phyloP scores from a whole-genome alignment of 148 eudicot genomes.

The Arbutus unedo region DNA sequence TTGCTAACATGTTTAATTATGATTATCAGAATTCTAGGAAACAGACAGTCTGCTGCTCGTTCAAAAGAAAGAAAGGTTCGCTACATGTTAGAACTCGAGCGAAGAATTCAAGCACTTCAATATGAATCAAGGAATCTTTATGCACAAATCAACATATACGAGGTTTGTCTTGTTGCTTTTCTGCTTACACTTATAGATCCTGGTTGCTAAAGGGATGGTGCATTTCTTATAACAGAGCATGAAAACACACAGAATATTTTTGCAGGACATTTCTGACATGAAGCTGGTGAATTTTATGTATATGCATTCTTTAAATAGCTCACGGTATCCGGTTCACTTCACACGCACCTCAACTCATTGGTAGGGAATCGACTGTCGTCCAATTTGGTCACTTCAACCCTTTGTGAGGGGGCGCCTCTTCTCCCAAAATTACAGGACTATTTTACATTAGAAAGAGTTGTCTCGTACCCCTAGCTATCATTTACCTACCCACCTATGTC shows the following conservation, averaged over 20 bases:
- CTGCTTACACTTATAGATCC: background rate
- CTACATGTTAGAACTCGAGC: slow-evolving; percentile 51
- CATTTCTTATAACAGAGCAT: background rate
- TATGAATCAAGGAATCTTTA: slow-evolving; percentile 51
- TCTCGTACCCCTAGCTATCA: no score
- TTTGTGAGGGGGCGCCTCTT: no score
- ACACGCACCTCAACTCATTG: no score
- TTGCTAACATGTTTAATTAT: background rate
- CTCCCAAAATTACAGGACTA: no score
- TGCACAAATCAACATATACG: slow-evolving; percentile 50
- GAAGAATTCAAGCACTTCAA: slow-evolving; percentile 52
- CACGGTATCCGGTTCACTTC: no score
- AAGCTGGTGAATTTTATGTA: no score
- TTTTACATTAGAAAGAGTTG: no score
- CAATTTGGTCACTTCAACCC: no score
- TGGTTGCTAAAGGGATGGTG: background rate
- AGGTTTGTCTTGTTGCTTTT: slow-evolving; percentile 25
- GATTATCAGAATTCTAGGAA: slow-evolving; percentile 50
- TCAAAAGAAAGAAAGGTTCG: slow-evolving; percentile 70
- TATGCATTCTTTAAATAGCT: no score
- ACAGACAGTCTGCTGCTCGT: slow-evolving; percentile 63
- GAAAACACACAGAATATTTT: background rate
- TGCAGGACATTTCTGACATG: background rate
- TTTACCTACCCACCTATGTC: no score
- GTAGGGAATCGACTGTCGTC: no score